Conservation (phyloP, 306 rosid species). For the Senna tora region DNA sequence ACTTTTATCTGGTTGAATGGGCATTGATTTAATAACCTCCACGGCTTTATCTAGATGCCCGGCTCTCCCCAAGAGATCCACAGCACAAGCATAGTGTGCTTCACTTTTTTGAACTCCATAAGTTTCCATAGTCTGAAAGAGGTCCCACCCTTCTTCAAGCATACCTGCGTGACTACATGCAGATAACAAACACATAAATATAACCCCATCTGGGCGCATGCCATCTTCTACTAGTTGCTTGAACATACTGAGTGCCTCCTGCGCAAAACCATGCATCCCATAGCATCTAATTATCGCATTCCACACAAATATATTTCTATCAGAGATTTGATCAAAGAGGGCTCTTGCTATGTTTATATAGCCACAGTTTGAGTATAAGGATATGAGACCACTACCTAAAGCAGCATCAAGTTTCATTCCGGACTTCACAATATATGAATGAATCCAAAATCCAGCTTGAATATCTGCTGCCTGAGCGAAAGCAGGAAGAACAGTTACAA, state of each 20-base stretch:
- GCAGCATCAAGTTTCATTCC: conserved; percentile 59
- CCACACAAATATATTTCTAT: conserved; percentile 59
- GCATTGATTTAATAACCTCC: conserved; percentile 62
- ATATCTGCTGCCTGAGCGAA: conserved; percentile 60
- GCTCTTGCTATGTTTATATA: conserved; percentile 57
- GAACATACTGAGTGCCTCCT: conserved; percentile 69
- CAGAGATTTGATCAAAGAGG: conserved; percentile 49
- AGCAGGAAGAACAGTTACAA: conserved; percentile 66
- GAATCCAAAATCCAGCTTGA: conserved; percentile 74
- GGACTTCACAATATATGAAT: conserved; percentile 61
- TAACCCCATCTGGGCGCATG: conserved; percentile 52
- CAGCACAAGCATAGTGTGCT: conserved; percentile 80
- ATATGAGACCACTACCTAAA: conserved; percentile 65
- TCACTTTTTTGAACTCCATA: conserved; percentile 57
- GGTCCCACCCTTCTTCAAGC: conserved; percentile 56
- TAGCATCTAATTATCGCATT: conserved; percentile 77
- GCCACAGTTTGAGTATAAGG: conserved; percentile 75
- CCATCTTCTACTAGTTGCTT: conserved; percentile 48
- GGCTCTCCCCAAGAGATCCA: conserved; percentile 82
- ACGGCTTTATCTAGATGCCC: conserved; percentile 65
- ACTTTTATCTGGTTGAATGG: conserved; percentile 69
- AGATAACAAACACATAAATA: conserved; percentile 64
- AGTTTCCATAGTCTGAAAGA: conserved; percentile 61
- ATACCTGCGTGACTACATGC: conserved; percentile 82
- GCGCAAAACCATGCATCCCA: conserved; percentile 67